Evolutionary conservation across 2,329 filamentous ascomycete species (phyloP).

Genomic region (Cadophora sp.): DNA sequence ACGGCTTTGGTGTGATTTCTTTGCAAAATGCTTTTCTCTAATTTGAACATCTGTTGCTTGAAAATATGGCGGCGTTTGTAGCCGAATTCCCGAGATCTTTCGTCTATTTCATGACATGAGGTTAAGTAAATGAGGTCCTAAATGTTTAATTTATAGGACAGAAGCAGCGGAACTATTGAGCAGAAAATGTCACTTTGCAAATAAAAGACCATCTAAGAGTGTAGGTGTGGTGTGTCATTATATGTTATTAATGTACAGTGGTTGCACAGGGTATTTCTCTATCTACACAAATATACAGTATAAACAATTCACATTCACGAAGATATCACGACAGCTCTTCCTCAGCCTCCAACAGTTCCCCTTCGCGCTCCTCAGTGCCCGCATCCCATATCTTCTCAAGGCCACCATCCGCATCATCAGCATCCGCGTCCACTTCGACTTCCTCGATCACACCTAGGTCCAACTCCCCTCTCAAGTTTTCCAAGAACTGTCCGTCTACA

Average conservation of each 20-base stretch:
- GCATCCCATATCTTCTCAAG: neutral
- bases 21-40: too few relatives aligned
- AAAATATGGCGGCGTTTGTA: too few relatives aligned
- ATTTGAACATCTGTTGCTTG: too few relatives aligned
- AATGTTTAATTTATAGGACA: too few relatives aligned
- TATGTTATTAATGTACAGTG: too few relatives aligned
- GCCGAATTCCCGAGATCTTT: too few relatives aligned
- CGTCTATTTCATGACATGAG: too few relatives aligned
- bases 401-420: conserved; percentile 7
- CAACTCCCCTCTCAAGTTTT: conserved; percentile 18
- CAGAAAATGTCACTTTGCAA: too few relatives aligned
- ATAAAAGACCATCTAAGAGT: too few relatives aligned
- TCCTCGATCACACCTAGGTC: neutral
- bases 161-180: too few relatives aligned
- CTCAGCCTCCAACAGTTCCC: neutral
- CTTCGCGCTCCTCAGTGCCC: neutral
- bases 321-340: neutral
- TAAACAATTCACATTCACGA: neutral
- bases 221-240: too few relatives aligned
- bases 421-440: neutral
- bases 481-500: neutral
- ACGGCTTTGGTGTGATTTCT: neutral
- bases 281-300: neutral
- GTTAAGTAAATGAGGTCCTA: too few relatives aligned
- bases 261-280: conserved; percentile 1